Base-by-base conservation (phyloP, 495 filamentous ascomycete genomes). In the Elaphomyces granulatus region DNA sequence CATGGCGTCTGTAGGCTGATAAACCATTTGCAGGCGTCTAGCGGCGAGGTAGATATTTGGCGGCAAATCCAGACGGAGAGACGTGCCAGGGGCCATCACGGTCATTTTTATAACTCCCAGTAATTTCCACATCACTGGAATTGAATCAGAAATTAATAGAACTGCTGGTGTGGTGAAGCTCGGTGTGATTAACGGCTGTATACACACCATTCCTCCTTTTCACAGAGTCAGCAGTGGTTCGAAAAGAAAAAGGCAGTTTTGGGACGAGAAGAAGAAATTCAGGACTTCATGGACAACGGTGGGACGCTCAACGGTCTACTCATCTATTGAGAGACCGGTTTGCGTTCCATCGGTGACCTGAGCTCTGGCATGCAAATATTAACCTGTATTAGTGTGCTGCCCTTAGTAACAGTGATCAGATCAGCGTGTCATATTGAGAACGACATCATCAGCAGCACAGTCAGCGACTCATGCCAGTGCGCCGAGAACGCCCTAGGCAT, bases 311-410 rank as follows among this genome's bases (percentile, higher is more conserved):
- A 67, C 59, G 62, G 63, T 66, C 62, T 63, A 47, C 65, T 68
- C 63, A 48, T 53, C 41, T 38, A 45, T 41, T 66, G 65, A 65
- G 65, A 66, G 61, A 57, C 63, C 63, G 62, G 52, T 67, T 66
- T 64, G 65, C 65, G 62, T 68, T 67, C 63, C 63, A 66, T 66
- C 56, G 57, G 63, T 59, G 63, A 66, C 63, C 60, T 57, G 63
- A 64, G 58, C 63, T 61, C 61, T 43, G 43, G 34, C 42, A 37
- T 37, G 16, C 17, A 31, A 32, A 17, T 10, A 40, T 4, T 15
- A 15, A 40, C 10, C 28, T 16, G 17, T 10, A 4, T 15, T 35
- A 35, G 33, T 35, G 14, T 8, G 33, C n/a, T n/a, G n/a, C n/a
- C n/a, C n/a, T n/a, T n/a, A n/a, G n/a, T n/a, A n/a, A n/a, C n/a